These are phyloP conservation scores for Polygonum maritimum DNA, from an alignment of 148 eudicot genomes.

Conservation along the genomic window DNA sequence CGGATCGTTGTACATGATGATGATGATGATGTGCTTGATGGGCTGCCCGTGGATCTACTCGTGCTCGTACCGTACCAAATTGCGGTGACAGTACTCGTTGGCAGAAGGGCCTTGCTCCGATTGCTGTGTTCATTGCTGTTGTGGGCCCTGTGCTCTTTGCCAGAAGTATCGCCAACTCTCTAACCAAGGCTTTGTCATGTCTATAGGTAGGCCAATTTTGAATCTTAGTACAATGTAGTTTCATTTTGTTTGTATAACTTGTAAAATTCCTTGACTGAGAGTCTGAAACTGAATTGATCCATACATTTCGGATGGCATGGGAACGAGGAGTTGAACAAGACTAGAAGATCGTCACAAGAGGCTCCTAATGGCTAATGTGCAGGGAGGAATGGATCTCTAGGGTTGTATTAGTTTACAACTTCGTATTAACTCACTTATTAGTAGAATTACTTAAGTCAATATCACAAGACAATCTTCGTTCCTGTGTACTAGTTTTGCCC, in stretches of 20 bases:
- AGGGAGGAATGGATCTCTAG: neutral
- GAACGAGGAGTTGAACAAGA: conserved; percentile 3
- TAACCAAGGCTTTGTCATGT: conserved; percentile 28
- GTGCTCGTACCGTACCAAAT: conserved; percentile 27
- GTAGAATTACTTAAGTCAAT: too few relatives aligned
- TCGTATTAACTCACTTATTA: too few relatives aligned
- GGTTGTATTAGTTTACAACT: too few relatives aligned
- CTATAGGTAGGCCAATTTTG: conserved; percentile 19
- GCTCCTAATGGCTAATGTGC: neutral
- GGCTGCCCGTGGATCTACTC: conserved; percentile 37
- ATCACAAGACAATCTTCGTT: neutral
- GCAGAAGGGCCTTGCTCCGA: conserved; percentile 19
- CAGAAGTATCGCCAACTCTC: conserved; percentile 48
- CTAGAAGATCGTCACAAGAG: neutral
- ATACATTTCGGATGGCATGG: neutral
- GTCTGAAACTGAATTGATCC: neutral
- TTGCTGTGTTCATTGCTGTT: conserved; percentile 26
- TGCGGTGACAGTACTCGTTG: conserved; percentile 25
- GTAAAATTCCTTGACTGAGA: too few relatives aligned
- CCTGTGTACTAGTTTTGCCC: too few relatives aligned
- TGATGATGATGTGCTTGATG: conserved; percentile 13
- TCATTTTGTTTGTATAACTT: neutral
- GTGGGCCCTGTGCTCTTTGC: conserved; percentile 37
- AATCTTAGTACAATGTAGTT: neutral
- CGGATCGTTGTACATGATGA: conserved; percentile 22